Evolutionary conservation across 148 eudicot species (phyloP).

Genomic region (Dysphania ambrosioides): DNA sequence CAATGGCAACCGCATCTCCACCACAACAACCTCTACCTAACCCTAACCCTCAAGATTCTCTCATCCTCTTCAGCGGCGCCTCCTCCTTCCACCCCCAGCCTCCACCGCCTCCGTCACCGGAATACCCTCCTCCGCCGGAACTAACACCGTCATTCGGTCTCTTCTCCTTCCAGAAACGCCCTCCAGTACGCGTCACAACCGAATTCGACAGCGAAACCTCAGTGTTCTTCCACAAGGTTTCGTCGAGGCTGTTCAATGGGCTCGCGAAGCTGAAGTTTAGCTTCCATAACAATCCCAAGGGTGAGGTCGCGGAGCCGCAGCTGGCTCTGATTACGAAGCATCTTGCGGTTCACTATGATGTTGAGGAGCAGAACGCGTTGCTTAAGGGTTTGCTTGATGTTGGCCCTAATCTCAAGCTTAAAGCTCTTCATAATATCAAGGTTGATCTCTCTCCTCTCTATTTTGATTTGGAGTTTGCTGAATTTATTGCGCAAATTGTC

Average conservation of each 20-base stretch:
- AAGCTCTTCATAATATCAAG: slow-evolving; percentile 47
- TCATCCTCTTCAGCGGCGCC: slow-evolving; percentile 16
- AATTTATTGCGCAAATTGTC: not conserved
- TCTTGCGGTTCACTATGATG: slow-evolving; percentile 59
- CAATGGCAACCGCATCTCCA: slow-evolving; percentile 32
- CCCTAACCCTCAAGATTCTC: slow-evolving; percentile 10
- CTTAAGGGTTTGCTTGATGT: slow-evolving; percentile 49
- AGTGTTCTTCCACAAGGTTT: slow-evolving; percentile 59
- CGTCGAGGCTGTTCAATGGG: slow-evolving; percentile 64
- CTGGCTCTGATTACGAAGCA: slow-evolving; percentile 51
- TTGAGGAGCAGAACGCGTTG: slow-evolving; percentile 62
- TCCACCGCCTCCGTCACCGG: slow-evolving; percentile 21
- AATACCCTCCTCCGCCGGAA: not conserved
- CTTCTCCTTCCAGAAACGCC: slow-evolving; percentile 40
- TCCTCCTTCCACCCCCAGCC: slow-evolving; percentile 14
- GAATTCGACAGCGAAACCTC: slow-evolving; percentile 81
- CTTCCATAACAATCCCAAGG: slow-evolving; percentile 55
- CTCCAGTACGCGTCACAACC: slow-evolving; percentile 58
- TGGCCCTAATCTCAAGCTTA: slow-evolving; percentile 51
- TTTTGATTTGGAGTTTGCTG: not conserved
- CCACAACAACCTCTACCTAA: slow-evolving; percentile 1
- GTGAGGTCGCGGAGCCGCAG: slow-evolving; percentile 62
- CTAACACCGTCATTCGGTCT: slow-evolving; percentile 23
- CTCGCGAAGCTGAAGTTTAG: slow-evolving; percentile 70
- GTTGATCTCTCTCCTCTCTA: slow-evolving; percentile 24